phyloP scores from a whole-genome alignment of 768 basidiomycete genomes.

The Aureoboletus auriporus region DNA sequence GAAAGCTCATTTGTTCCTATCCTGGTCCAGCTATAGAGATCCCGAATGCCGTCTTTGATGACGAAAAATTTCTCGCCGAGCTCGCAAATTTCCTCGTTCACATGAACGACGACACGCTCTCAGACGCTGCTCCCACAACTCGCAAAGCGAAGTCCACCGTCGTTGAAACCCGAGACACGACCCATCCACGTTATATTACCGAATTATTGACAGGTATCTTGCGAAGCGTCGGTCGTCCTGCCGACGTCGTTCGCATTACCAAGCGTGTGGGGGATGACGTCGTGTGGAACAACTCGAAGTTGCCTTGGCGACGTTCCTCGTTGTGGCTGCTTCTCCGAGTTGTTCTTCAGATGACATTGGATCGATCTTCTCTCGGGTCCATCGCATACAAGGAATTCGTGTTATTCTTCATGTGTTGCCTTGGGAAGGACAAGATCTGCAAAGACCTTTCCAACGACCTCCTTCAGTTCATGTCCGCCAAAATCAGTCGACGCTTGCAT shows the following conservation, averaged over 20 bases:
- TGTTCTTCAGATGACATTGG: slow-evolving; percentile 32
- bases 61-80: slow-evolving; percentile 29
- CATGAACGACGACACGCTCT: slow-evolving; percentile 25
- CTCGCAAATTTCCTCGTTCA: slow-evolving; percentile 36
- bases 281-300: slow-evolving; percentile 33
- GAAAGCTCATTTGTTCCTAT: slow-evolving; percentile 43
- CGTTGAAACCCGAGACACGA: slow-evolving; percentile 36
- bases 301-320: slow-evolving; percentile 48
- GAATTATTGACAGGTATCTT: slow-evolving; percentile 43
- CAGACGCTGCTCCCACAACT: slow-evolving; percentile 32
- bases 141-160: slow-evolving; percentile 33
- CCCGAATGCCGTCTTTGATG: slow-evolving; percentile 23
- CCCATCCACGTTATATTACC: slow-evolving; percentile 43
- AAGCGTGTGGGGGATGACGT: slow-evolving; percentile 49
- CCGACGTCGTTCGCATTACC: slow-evolving; percentile 25
- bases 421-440: slow-evolving; percentile 5
- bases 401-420: slow-evolving; percentile 23
- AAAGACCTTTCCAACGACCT: slow-evolving; percentile 27
- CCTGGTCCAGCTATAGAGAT: slow-evolving; percentile 43
- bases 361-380: slow-evolving; percentile 7
- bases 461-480: slow-evolving; percentile 34
- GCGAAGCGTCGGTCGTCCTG: slow-evolving; percentile 32
- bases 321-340: slow-evolving; percentile 48
- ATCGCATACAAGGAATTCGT: slow-evolving; percentile 32
- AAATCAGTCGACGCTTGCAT: slow-evolving; percentile 33